phyloP scores from a whole-genome alignment of 1,284 basidiomycete species.

The Mycosarcoma mackinlayi region DNA sequence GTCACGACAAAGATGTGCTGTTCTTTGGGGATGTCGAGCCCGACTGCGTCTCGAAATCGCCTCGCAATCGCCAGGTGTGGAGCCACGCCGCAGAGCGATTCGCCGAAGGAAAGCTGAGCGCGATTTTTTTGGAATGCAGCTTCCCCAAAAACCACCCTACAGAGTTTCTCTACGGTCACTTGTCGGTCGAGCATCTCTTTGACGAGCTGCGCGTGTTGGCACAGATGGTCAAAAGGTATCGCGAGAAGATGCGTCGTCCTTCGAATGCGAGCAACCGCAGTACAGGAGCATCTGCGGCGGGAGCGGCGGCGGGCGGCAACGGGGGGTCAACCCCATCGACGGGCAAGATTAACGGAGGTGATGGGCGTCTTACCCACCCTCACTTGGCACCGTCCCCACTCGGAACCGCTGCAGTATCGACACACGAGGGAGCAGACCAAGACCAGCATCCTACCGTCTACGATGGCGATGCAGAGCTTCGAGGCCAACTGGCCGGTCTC shows the following conservation, averaged over 20 bases:
- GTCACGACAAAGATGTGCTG: conserved; percentile 59
- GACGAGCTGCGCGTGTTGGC: conserved; percentile 59
- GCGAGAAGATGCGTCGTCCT: conserved; percentile 21
- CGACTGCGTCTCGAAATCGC: conserved; percentile 53
- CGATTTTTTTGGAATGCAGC: conserved; percentile 65
- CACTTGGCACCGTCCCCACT: conserved; percentile 39
- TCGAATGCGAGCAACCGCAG: conserved; percentile 27
- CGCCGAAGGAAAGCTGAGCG: conserved; percentile 51
- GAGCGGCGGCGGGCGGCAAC: background rate
- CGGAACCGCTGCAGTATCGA: conserved; percentile 34
- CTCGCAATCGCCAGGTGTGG: conserved; percentile 59
- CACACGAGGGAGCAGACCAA: conserved; percentile 5
- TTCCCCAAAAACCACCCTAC: conserved; percentile 57
- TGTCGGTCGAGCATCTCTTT: conserved; percentile 57
- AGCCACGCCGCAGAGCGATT: conserved; percentile 55
- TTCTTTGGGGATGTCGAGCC: conserved; percentile 67
- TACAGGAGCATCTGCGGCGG: conserved; percentile 1
- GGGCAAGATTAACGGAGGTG: conserved; percentile 18
- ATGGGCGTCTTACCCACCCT: conserved; percentile 11
- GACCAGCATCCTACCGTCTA: conserved; percentile 41
- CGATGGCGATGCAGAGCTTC: conserved; percentile 47
- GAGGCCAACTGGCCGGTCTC: conserved; percentile 44
- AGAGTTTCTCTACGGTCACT: conserved; percentile 61
- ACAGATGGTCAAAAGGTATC: conserved; percentile 45
- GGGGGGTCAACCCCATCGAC: no score